These are phyloP conservation scores for Trichoderma gamsii DNA, from an alignment of 495 filamentous ascomycete species.

Conservation along the genomic window DNA sequence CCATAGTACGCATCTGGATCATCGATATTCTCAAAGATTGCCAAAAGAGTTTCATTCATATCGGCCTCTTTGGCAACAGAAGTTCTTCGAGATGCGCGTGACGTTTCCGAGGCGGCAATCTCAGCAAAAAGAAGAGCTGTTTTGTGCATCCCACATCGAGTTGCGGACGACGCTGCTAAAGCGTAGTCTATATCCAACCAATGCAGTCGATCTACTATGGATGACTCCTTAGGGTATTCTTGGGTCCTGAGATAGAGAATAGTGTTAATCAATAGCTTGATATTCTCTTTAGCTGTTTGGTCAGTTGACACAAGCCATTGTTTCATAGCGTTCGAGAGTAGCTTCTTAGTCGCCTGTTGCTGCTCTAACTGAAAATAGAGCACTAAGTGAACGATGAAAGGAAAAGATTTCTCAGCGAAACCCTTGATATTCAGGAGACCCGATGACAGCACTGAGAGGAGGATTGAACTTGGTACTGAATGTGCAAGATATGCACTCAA, in stretches of 20 bases:
- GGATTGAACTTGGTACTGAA: constrained; percentile 53
- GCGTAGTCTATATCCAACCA: constrained; percentile 84
- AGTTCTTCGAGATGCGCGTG: constrained; percentile 58
- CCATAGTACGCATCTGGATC: constrained; percentile 96
- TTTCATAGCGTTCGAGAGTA: constrained; percentile 44
- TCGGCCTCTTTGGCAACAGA: constrained; percentile 53
- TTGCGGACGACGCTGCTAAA: constrained; percentile 68
- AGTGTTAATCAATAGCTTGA: constrained; percentile 62
- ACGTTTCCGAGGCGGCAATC: constrained; percentile 51
- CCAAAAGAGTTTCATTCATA: constrained; percentile 61
- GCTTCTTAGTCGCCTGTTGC: constrained; percentile 41
- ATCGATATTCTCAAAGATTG: constrained; percentile 83
- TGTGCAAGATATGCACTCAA: constrained; percentile 56
- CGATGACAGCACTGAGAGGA: constrained; percentile 58
- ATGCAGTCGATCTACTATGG: constrained; percentile 66
- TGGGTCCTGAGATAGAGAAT: constrained; percentile 87
- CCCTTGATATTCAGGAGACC: constrained; percentile 56
- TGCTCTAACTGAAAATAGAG: constrained; percentile 49
- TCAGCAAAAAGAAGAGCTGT: constrained; percentile 81
- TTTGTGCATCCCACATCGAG: constrained; percentile 75
- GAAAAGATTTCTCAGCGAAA: constrained; percentile 65
- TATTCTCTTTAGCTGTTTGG: constrained; percentile 38
- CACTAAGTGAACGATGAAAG: constrained; percentile 74
- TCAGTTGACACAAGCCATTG: constrained; percentile 44
- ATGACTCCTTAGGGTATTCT: constrained; percentile 63